Evolutionary conservation across 2,329 filamentous ascomycete species (phyloP).

Genomic region (Cercospora citrullina): DNA sequence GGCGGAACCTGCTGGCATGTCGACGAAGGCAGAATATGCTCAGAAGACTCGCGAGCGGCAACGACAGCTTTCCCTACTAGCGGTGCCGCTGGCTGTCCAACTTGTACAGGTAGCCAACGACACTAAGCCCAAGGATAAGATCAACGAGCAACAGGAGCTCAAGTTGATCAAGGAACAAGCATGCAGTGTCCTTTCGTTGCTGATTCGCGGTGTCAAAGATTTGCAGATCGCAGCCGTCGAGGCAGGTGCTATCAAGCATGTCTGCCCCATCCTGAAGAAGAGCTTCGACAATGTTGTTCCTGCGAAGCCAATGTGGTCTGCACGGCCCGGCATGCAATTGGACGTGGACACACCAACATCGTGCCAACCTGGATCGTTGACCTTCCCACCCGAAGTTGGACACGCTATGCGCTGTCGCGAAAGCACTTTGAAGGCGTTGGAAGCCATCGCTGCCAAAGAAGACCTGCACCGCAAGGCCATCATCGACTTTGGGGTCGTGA

Average conservation of each 20-base stretch:
- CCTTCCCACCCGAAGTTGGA: constrained; percentile 60
- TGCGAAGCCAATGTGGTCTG: constrained; percentile 57
- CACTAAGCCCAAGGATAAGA: constrained; percentile 13
- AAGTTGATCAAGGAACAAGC: constrained; percentile 66
- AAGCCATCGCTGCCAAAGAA: constrained; percentile 76
- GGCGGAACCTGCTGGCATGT: constrained; percentile 39
- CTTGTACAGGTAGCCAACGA: constrained; percentile 46
- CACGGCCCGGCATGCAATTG: constrained; percentile 36
- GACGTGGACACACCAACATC: constrained; percentile 24
- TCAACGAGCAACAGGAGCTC: constrained; percentile 39
- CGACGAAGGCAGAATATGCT: constrained; percentile 32
- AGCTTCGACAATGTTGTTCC: constrained; percentile 62
- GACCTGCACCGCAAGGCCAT: constrained; percentile 82
- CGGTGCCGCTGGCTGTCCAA: constrained; percentile 51
- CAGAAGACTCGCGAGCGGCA: constrained; percentile 43
- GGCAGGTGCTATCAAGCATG: constrained; percentile 60
- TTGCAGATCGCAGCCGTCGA: constrained; percentile 83
- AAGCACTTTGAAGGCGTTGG: constrained; percentile 73
- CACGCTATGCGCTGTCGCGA: constrained; percentile 78
- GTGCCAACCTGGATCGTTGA: constrained; percentile 59
- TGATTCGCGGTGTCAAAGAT: constrained; percentile 74
- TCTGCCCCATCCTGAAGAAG: constrained; percentile 65
- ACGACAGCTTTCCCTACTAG: constrained; percentile 47
- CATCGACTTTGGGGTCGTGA: constrained; percentile 76
- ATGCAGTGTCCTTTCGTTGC: constrained; percentile 71